Evolutionary conservation across 2,329 filamentous ascomycete species (phyloP).

Genomic region (Coniochaeta sp.): DNA sequence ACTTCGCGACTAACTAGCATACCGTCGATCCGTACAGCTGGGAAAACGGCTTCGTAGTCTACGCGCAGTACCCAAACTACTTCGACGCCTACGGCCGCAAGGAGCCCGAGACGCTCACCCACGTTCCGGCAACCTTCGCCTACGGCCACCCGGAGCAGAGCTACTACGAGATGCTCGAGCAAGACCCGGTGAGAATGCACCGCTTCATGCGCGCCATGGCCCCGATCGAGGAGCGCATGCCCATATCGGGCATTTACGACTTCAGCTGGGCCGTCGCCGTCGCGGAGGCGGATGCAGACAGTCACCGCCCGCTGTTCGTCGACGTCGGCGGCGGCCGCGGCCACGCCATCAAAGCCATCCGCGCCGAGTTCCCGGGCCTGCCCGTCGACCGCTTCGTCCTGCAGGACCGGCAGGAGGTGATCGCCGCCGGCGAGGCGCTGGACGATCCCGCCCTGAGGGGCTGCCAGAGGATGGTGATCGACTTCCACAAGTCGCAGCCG

Average conservation of each 20-base stretch:
- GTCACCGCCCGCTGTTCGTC: conserved; percentile 16
- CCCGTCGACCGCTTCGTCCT: conserved; percentile 17
- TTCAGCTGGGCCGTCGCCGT: conserved; percentile 14
- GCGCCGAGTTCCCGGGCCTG: conserved; percentile 13
- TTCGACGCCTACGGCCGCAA: conserved; percentile 19
- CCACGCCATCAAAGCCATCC: conserved; percentile 17
- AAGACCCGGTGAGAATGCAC: conserved; percentile 12
- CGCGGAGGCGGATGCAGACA: conserved; percentile 1
- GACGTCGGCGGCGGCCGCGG: conserved; percentile 24
- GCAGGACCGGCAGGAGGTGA: conserved; percentile 21
- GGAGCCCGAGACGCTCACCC: conserved; percentile 14
- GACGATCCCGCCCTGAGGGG: conserved; percentile 12
- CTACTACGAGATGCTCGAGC: conserved; percentile 17
- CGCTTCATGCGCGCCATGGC: conserved; percentile 20
- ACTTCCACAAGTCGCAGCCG: conserved; percentile 21
- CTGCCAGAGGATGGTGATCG: conserved; percentile 16
- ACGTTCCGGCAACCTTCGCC: conserved; percentile 17
- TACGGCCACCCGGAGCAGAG: conserved; percentile 14
- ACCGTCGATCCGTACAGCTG: neutral
- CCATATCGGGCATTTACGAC: conserved; percentile 19
- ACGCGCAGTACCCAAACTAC: conserved; percentile 10
- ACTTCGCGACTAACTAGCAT: no score
- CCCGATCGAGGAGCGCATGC: conserved; percentile 14
- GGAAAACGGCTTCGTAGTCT: conserved; percentile 13
- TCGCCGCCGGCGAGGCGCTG: conserved; percentile 10